Base-by-base conservation (phyloP, 371 early-diverging fungal genomes). In the Haplosporangium sp. region DNA sequence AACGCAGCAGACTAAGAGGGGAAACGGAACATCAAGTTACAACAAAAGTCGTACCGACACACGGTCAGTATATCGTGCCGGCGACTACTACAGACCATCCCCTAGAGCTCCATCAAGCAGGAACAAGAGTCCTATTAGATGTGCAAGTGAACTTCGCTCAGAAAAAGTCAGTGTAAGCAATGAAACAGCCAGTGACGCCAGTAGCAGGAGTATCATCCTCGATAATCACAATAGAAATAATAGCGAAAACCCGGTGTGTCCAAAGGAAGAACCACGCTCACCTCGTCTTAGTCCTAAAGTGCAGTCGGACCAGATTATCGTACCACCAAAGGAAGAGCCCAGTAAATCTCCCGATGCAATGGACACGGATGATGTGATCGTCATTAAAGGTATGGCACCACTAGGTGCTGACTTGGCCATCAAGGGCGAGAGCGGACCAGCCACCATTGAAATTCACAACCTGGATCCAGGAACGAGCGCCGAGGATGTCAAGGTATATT, bases 401-500 rank as follows among this genome's bases (percentile, higher is more conserved):
- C 6, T 55, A 23, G 41, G 12, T 5, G 18, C 23, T 0, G 62
- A 55, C 10, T 6, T 50, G 13, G 21, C 18, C 29, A 12, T 46
- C 21, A 52, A 50, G 12, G 54, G 52, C 12, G 72, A 77, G 29
- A 51, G 52, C 14, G 88, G 87, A 0, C 87, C 88, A 0, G 83
- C 83, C 14, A 82, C 71, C 23, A 84, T 89, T 21, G 75, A 87
- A 56, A 82, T 89, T 55, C 83, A 84, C n/a, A 87, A 87, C 48
- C 73, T 89, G 55, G 87, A 89, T 65, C 84, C 82, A 38, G 83
- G 73, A 23, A 81, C 87, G 0, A 89, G 84, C 58, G 82, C 86
- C 6, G 87, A 87, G 10, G 90, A 89, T 76, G 84, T 89, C 11
- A 83, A 80, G 74, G 90, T 85, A 86, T 70, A 66, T 54, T 9